These are phyloP conservation scores for Stagonosporopsis cucurbitacearum DNA, from an alignment of 2,329 filamentous ascomycete species.

Conservation along the genomic window DNA sequence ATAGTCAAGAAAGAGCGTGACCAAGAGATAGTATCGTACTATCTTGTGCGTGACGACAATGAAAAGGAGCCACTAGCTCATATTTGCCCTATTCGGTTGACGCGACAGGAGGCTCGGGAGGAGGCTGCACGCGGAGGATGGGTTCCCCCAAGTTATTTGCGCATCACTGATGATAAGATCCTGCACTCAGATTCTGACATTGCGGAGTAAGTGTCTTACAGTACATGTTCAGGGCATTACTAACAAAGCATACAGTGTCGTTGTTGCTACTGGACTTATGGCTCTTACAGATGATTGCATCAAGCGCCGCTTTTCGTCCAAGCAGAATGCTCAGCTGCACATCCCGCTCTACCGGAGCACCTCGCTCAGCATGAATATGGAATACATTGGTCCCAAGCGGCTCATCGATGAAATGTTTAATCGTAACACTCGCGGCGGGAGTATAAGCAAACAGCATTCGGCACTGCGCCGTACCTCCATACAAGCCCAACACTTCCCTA, in stretches of 20 bases:
- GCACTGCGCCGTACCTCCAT: conserved; percentile 33
- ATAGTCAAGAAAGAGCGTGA: conserved; percentile 68
- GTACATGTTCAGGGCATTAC: conserved; percentile 4
- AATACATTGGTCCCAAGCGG: conserved; percentile 67
- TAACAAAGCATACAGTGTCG: conserved; percentile 65
- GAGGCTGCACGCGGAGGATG: conserved; percentile 84
- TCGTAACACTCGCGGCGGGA: conserved; percentile 45
- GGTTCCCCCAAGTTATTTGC: conserved; percentile 89
- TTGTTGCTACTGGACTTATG: conserved; percentile 88
- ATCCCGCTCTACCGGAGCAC: conserved; percentile 59
- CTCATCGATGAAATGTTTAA: conserved; percentile 70
- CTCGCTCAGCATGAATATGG: conserved; percentile 63
- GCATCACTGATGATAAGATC: conserved; percentile 78
- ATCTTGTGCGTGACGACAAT: conserved; percentile 73
- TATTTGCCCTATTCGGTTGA: conserved; percentile 80
- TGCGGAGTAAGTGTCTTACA: conserved; percentile 73
- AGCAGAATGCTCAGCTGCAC: conserved; percentile 58
- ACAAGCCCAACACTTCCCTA: conserved; percentile 17
- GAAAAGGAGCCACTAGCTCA: conserved; percentile 73
- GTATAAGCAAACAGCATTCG: conserved; percentile 36
- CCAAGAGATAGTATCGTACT: conserved; percentile 73
- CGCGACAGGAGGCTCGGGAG: conserved; percentile 70
- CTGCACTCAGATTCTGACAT: conserved; percentile 76
- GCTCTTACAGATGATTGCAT: conserved; percentile 91
- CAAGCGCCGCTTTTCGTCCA: conserved; percentile 73